Conservation (phyloP, 2,329 filamentous ascomycete species). For the Xylaria sp. region DNA sequence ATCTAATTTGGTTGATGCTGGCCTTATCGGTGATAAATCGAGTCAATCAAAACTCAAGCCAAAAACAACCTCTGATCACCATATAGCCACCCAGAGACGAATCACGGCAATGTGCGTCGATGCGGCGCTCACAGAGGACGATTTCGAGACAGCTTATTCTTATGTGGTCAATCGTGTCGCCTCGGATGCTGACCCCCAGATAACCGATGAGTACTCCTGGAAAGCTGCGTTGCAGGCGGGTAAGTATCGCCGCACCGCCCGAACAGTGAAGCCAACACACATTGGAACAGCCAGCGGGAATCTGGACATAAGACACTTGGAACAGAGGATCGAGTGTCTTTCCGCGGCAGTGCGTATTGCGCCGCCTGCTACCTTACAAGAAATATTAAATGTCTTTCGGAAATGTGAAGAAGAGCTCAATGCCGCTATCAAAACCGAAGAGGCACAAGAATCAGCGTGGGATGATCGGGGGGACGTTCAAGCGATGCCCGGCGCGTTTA, state of each 20-base stretch:
- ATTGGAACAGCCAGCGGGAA: conserved; percentile 65
- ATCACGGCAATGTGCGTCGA: conserved; percentile 83
- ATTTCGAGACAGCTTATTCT: conserved; percentile 86
- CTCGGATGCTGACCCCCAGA: conserved; percentile 38
- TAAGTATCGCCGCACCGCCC: conserved; percentile 66
- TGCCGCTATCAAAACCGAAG: conserved; percentile 68
- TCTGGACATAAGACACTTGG: conserved; percentile 70
- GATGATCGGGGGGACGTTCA: conserved; percentile 67
- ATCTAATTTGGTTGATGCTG: conserved; percentile 67
- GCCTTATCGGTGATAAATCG: conserved; percentile 44
- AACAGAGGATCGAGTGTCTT: conserved; percentile 82
- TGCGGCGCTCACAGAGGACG: conserved; percentile 75
- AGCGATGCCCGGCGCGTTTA: conserved; percentile 62
- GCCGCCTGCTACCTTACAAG: conserved; percentile 70
- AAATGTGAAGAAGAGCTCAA: conserved; percentile 80
- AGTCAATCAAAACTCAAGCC: conserved; percentile 34
- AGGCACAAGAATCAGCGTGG: conserved; percentile 71
- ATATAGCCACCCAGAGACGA: conserved; percentile 61
- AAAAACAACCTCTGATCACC: conserved; percentile 40
- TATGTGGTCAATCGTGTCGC: conserved; percentile 76
- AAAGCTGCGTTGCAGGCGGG: conserved; percentile 79
- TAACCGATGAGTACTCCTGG: conserved; percentile 74
- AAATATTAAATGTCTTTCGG: conserved; percentile 76
- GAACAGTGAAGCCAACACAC: conserved; percentile 62
- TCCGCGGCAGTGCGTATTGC: conserved; percentile 77